These are phyloP conservation scores for Colletotrichum sp. DNA, from an alignment of 2,329 filamentous ascomycete genomes.

Conservation along the genomic window DNA sequence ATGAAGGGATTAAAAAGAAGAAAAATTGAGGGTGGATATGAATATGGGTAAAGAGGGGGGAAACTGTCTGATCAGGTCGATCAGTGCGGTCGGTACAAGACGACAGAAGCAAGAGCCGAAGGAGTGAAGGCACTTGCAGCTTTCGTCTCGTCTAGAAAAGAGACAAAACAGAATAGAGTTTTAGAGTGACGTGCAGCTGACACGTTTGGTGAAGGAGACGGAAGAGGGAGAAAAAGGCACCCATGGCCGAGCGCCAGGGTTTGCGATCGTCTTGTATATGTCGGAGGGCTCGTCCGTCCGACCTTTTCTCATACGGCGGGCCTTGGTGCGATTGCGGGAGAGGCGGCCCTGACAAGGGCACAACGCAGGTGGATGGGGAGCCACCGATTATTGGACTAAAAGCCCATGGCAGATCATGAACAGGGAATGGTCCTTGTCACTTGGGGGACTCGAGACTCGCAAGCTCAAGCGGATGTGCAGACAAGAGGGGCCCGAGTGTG, in stretches of 20 bases:
- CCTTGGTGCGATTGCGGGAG: neutral
- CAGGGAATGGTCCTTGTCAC: conserved; percentile 10
- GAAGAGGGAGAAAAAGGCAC: neutral
- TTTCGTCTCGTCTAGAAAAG: conserved; percentile 16
- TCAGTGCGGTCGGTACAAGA: neutral
- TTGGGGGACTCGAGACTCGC: conserved; percentile 2
- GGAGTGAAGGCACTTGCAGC: conserved; percentile 8
- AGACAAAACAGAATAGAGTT: conserved; percentile 17
- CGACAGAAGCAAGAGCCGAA: neutral
- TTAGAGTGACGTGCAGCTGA: conserved; percentile 20
- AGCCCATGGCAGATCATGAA: conserved; percentile 11
- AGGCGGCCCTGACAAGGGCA: conserved; percentile 14
- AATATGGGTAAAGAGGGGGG: neutral
- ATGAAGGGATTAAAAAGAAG: conserved; percentile 8
- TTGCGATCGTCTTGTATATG: conserved; percentile 17
- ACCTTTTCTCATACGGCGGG: neutral
- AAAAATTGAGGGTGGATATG: neutral
- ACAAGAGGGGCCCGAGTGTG: neutral
- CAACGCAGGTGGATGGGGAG: neutral
- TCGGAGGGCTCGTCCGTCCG: neutral
- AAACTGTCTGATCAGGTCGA: neutral
- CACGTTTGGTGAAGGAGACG: conserved; percentile 21
- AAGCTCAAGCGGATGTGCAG: neutral
- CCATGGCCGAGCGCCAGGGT: conserved; percentile 13
- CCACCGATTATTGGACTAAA: conserved; percentile 9